Evolutionary conservation across 805 yeast genomes (phyloP), one percentile per base, ranked within the genome.

Genomic region (Metschnikowia gelsemii): DNA sequence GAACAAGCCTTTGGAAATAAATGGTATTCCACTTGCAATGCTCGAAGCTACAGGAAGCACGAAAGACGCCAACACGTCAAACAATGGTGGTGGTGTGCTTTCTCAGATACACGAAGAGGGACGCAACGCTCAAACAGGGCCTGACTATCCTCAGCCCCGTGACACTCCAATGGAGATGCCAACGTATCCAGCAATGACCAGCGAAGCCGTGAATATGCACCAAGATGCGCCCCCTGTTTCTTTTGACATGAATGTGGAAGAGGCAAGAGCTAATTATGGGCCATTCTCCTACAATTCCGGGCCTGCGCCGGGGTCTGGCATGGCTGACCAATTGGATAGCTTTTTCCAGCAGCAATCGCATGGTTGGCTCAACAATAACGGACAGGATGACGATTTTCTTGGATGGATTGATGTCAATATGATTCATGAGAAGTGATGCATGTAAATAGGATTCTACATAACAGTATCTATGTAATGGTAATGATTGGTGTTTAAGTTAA

Each of bases 401-500:
- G 97, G 97, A 9, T 90, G 96, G 96, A 85, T 90, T 69, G 96
- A 87, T 58, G 80, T 81, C 60, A 84, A 84, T 55, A 55, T 59
- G 54, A 42, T 51, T 7, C 47, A 40, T 14, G 54, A 50, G 16
- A 42, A 43, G 14, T 47, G 38, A 43, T 11, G 20, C 11, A 17
- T 37, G 35, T 28, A 27, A 28, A 35, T 35, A 39, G 16, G 7
- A 12, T 21, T 12, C 6, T 21, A 3, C 16, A n/a, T 4, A 8
- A 9, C 9, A 22, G 11, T 7, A 24, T 7, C 5, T 16, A 8
- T 25, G 16, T 16, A 14, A n/a, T 17, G 38, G 11, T 14, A 13
- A 12, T 26, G 30, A 32, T n/a, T 38, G 36, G 11, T 22, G 25
- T 22, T 11, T 24, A 24, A 12, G n/a, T 24, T 24, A 24, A 12